These are phyloP conservation scores for Pyrenochaeta sp. DNA, from an alignment of 2,329 filamentous ascomycete species.

Conservation along the genomic window DNA sequence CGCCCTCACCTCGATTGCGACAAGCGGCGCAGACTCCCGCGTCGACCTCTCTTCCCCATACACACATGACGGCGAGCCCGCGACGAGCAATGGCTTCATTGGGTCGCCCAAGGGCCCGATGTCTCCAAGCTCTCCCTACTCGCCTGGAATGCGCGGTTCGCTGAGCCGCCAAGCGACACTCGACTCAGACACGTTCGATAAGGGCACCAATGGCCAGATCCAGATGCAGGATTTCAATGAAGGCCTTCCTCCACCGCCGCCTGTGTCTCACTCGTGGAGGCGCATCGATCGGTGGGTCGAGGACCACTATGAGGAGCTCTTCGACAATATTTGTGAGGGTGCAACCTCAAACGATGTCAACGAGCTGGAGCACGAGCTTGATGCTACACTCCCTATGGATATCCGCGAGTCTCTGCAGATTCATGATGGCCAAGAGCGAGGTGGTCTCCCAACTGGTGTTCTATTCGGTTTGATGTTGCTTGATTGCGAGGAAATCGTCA, in stretches of 20 bases:
- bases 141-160: constrained; percentile 86
- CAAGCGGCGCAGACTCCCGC: constrained; percentile 84
- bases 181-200: constrained; percentile 61
- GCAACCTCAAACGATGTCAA: constrained; percentile 95
- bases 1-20: constrained; percentile 86
- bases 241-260: constrained; percentile 87
- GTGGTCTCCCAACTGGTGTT: constrained; percentile 88
- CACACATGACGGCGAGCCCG: constrained; percentile 71
- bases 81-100: constrained; percentile 66
- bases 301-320: constrained; percentile 93
- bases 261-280: constrained; percentile 88
- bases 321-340: constrained; percentile 90
- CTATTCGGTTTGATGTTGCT: constrained; percentile 95
- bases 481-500: constrained; percentile 96
- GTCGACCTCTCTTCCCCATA: constrained; percentile 83
- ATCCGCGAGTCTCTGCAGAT: constrained; percentile 88
- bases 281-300: constrained; percentile 95
- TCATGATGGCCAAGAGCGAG: constrained; percentile 97
- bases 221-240: constrained; percentile 97
- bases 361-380: constrained; percentile 93
- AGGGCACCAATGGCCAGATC: constrained; percentile 80
- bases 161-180: constrained; percentile 71
- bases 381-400: constrained; percentile 92
- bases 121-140: constrained; percentile 77
- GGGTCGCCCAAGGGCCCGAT: constrained; percentile 64